These are phyloP conservation scores for Schizochytrium sp. DNA, from an alignment of 108 stramenopile genomes.

Conservation along the genomic window DNA sequence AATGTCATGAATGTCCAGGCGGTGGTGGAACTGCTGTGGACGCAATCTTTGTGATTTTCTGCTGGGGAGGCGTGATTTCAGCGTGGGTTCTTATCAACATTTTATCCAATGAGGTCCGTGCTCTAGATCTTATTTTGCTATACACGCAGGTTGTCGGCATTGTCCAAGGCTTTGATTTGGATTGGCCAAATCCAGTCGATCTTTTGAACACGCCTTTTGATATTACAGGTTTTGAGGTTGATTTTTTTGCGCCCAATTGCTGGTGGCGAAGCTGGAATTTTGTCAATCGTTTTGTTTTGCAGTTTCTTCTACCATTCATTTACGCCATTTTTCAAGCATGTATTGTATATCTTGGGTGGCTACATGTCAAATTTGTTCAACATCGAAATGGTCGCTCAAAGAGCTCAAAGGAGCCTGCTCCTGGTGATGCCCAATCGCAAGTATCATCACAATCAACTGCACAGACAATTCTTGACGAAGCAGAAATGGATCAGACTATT, in stretches of 20 bases:
- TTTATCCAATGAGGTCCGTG: slow-evolving; percentile 25
- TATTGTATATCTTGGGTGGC: neutral
- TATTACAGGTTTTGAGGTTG: slow-evolving; percentile 12
- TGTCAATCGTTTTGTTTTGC: slow-evolving; percentile 23
- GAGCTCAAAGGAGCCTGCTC: no score
- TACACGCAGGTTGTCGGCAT: slow-evolving; percentile 35
- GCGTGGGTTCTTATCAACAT: slow-evolving; percentile 27
- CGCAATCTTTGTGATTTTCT: slow-evolving; percentile 11
- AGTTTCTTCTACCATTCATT: slow-evolving; percentile 7
- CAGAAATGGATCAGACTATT: neutral
- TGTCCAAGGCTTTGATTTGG: slow-evolving; percentile 16
- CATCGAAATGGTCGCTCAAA: neutral
- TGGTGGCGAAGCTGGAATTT: slow-evolving; percentile 37
- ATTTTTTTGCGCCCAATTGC: slow-evolving; percentile 5
- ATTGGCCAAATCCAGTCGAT: neutral
- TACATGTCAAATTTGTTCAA: neutral
- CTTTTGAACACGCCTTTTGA: slow-evolving; percentile 45
- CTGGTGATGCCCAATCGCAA: neutral
- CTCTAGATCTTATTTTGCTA: neutral
- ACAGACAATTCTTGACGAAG: neutral
- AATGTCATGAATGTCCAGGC: slow-evolving; percentile 1
- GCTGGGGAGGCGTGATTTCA: slow-evolving; percentile 26
- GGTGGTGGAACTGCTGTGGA: neutral
- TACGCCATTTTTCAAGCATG: neutral
- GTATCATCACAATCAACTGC: neutral